Conservation (phyloP, 495 filamentous ascomycete genomes). For the Lasiosphaeriaceae sp. region DNA sequence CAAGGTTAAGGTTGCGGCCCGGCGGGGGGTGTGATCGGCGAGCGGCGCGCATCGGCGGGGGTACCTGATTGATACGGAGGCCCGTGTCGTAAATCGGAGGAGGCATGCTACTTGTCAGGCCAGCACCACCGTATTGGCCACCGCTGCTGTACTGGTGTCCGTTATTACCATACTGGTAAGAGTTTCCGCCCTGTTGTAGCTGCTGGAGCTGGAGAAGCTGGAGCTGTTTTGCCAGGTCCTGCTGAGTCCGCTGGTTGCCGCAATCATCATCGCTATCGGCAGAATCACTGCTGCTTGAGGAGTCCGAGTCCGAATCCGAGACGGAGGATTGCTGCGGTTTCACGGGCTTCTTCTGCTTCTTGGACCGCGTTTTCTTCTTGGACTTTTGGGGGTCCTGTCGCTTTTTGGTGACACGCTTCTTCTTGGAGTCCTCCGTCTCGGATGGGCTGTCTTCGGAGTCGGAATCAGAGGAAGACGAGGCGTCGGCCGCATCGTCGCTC, state of each 20-base stretch:
- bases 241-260: constrained; percentile 5
- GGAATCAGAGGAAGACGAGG: constrained; percentile 28
- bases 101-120: background rate
- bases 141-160: constrained; percentile 8
- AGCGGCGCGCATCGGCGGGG: background rate
- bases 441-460: constrained; percentile 24
- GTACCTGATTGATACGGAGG: constrained; percentile 3
- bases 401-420: constrained; percentile 43
- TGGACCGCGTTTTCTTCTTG: constrained; percentile 36
- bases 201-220: constrained; percentile 28
- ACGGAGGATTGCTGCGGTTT: constrained; percentile 17
- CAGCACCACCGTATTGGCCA: background rate
- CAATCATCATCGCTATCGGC: constrained; percentile 21
- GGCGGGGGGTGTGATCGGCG: constrained; percentile 7
- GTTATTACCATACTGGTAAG: constrained; percentile 15
- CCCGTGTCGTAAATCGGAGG: constrained; percentile 12
- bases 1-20: constrained; percentile 9
- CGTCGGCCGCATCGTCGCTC: constrained; percentile 25
- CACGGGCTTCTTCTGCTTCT: constrained; percentile 22
- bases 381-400: constrained; percentile 30
- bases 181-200: constrained; percentile 22
- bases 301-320: constrained; percentile 37
- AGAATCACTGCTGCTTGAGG: constrained; percentile 21
- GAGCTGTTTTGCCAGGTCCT: constrained; percentile 25
- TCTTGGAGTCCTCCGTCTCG: constrained; percentile 32